Evolutionary conservation across 305 asterid genomes (phyloP), one percentile per base, ranked within the genome.

Genomic region (Plantago coronopus): DNA sequence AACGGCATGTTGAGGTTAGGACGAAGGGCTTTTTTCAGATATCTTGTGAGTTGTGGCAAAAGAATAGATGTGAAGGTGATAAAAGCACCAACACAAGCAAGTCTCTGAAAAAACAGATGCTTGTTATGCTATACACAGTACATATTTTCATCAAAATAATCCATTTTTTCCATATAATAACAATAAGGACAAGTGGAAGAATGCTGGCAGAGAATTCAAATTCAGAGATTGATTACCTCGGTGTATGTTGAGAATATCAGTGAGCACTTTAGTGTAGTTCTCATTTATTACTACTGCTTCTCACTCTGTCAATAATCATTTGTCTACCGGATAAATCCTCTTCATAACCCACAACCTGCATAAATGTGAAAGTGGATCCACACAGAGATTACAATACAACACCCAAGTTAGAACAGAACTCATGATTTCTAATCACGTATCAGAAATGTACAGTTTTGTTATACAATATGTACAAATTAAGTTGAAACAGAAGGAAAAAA

Each of bases 271-370:
- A 53, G 13, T 44, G 21, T 9, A 59, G 43, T 43, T 6, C 64
- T 37, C 83, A 73, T 63, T 94, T 76, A 62, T 84, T 80, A 72
- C 84, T 76, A 22, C 93, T 81, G 61, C 93, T 85, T 59, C 90
- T 85, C 64, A 84, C 94, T 81, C 97, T 76, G 63, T 91, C 98
- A 19, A 91, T 83, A 57, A 91, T 86, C 98, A 81, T 86, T 77
- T 91, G 98, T 76, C 94, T 73, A 17, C 98, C 98, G 25, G 96
- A 89, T 65, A 91, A 73, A 71, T 91, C 98, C 65, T 91, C 95
- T 29, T 94, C 98, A 66, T 91, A 91, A 57, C 94, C 85, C 69
- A 91, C 96, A 49, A 91, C 96, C 96, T 91, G 81, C 59, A 63
- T 23, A 56, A 44, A 67, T 55, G 17, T 3, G 43, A 19, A 53